Evolutionary conservation across 164 flowering plant genomes (phyloP), one percentile per base, ranked within the genome.

Genomic region (Vitis riparia): DNA sequence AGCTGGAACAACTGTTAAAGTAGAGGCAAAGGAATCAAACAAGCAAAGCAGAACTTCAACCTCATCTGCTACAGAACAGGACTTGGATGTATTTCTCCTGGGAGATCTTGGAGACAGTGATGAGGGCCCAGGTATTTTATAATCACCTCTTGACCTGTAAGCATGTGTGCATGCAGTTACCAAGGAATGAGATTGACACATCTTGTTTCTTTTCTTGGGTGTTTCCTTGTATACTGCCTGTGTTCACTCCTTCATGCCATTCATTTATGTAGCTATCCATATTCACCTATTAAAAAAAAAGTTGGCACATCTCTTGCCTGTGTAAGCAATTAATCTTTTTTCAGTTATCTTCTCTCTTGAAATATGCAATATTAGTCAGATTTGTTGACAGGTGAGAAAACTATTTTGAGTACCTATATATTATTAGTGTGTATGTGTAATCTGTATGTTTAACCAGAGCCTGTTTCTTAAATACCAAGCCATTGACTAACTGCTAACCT

Each of bases 61-160:
- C 52, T 83, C 89, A 68, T 76, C 83, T 52, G 71, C 86, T 56
- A 70, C 86, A 62, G 99, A 91, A 63, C 94, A 90, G 67, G 99
- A 95, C 78, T 83, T 95, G 88, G 99, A 95, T 80, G 82, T 82
- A 7, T 95, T 93, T 83, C 97, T 95, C 44, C 75, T 95, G 71
- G 99, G 99, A 52, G 99, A 90, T 81, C 86, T 85, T 70, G 99
- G 91, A 53, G 97, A 93, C 77, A 82, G 92, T 79, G 99, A 95
- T 68, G 99, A 85, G 51, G 94, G 86, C 15, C 83, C 83, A 84
- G 98, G 99, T 90, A 81, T 50, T 19, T 29, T n/a, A 14, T 32
- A 11, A 53, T 47, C 16, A 27, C 30, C n/a, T 51, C 37, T 60
- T 3, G 8, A 53, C 50, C 53, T 16, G 23, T 16, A 7, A 11